These are phyloP conservation scores for Podospora conica DNA, from an alignment of 495 filamentous ascomycete genomes.

Conservation along the genomic window DNA sequence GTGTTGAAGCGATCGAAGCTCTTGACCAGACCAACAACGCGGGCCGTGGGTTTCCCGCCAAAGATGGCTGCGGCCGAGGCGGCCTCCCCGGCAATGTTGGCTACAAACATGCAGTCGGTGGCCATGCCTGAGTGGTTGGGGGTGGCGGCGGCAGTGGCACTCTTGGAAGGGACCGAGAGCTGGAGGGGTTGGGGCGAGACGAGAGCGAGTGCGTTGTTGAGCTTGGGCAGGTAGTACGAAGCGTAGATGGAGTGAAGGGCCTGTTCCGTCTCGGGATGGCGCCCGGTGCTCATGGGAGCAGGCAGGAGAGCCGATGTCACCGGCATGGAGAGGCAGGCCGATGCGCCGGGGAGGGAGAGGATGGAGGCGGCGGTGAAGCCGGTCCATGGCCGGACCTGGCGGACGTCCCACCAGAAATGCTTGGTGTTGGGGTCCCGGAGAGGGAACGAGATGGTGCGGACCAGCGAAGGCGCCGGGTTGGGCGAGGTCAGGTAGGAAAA, in stretches of 20 bases:
- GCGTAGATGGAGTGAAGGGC: constrained; percentile 63
- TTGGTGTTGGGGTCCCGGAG: constrained; percentile 62
- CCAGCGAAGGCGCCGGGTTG: constrained; percentile 76
- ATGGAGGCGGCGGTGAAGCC: constrained; percentile 70
- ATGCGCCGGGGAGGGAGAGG: constrained; percentile 63
- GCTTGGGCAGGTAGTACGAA: constrained; percentile 65
- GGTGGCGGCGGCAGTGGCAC: constrained; percentile 44
- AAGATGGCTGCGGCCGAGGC: constrained; percentile 51
- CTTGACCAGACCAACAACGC: constrained; percentile 82
- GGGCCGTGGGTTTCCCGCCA: constrained; percentile 64
- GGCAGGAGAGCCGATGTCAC: constrained; percentile 61
- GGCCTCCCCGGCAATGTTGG: constrained; percentile 49
- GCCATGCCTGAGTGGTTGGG: constrained; percentile 55
- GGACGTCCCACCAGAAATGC: constrained; percentile 93
- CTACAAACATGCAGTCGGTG: constrained; percentile 65
- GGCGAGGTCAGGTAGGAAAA: constrained; percentile 70
- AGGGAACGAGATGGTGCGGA: constrained; percentile 68
- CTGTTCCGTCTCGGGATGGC: constrained; percentile 66
- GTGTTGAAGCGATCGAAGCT: constrained; percentile 90
- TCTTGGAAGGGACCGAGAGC: constrained; percentile 50
- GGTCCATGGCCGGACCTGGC: constrained; percentile 76
- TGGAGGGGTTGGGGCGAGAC: constrained; percentile 56
- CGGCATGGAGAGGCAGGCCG: constrained; percentile 64
- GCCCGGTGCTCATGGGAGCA: constrained; percentile 44
- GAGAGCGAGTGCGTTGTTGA: constrained; percentile 69